phyloP scores from a whole-genome alignment of 1,284 basidiomycete species.

The Apiotrichum veenhuisii region DNA sequence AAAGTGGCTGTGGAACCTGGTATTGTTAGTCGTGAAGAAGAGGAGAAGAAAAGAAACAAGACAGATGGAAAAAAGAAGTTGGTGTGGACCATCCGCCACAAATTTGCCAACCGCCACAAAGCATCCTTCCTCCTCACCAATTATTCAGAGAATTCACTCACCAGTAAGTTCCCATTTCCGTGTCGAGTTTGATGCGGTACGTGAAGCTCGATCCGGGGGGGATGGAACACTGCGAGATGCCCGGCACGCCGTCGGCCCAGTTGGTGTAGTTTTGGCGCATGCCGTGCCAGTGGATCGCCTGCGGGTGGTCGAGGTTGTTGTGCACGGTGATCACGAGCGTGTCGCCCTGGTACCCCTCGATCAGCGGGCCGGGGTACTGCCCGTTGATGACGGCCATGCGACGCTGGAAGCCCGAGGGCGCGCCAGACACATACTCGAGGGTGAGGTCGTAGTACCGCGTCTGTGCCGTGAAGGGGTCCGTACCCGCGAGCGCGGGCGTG shows the following conservation, averaged over 20 bases:
- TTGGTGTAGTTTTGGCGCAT: conserved; percentile 31
- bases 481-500: not conserved
- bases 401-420: conserved; percentile 16
- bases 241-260: conserved; percentile 34
- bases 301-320: conserved; percentile 25
- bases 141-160: no score
- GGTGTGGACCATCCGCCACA: no score
- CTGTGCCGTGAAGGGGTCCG: not conserved
- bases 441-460: conserved; percentile 7
- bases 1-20: conserved; percentile 35
- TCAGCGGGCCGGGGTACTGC: conserved; percentile 27
- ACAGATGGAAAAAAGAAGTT: no score
- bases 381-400: conserved; percentile 16
- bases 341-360: conserved; percentile 36
- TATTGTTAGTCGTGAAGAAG: no score
- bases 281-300: conserved; percentile 39
- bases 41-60: no score
- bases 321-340: conserved; percentile 28
- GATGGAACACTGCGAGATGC: conserved; percentile 54
- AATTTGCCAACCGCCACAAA: no score
- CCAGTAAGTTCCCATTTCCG: conserved; percentile 33
- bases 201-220: conserved; percentile 53
- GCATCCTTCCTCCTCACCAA: no score
- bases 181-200: conserved; percentile 45
- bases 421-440: conserved; percentile 5